Base-by-base conservation (phyloP, 768 basidiomycete genomes). In the Trametes punicea region DNA sequence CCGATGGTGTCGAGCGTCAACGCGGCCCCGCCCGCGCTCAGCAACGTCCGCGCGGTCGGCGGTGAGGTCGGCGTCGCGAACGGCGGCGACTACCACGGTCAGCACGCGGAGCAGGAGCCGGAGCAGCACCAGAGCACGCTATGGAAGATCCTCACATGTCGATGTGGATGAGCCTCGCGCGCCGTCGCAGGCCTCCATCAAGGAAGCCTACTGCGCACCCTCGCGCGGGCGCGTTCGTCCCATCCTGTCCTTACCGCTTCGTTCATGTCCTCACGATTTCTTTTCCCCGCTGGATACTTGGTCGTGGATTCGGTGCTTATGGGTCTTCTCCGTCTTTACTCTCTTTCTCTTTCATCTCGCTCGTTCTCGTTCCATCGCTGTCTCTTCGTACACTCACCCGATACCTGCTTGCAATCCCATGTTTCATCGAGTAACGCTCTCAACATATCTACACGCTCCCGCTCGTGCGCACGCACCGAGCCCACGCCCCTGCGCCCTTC, bases 1-100 rank as follows among this genome's bases (percentile, higher is more conserved):
- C 90, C 89, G 16, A 93, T 93, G 90, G 81, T 90, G 51, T 80
- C 87, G 25, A 83, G 77, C 48, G 77, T 82, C 42, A 81, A 80
- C 38, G 84, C 83, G 34, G 87, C 79, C 27, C 85, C 85, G 51
- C 87, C 86, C 25, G 87, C 87, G 29, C 70, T 90, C 59, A 89
- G 83, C 71, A 81, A 82, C 63, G 81, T 87, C 55, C 83, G 88
- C 48, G 88, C 86, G 53, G 75, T 77, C 64, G 87, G 76, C 50
- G 88, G 85, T 31, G 85, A 88, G 69, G 74, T 81, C 18, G 87
- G 88, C 40, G 77, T 80, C 57, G 80, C 84, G 50, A 81, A 82
- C 65, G 81, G 75, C 60, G 84, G 74, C 52, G 82, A 76, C 61
- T 86, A 81, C 64, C 73, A 70, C 46, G 79, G 81, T 39, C 81